Conservation (phyloP, 2,329 filamentous ascomycete genomes). For the Periconia digitata region DNA sequence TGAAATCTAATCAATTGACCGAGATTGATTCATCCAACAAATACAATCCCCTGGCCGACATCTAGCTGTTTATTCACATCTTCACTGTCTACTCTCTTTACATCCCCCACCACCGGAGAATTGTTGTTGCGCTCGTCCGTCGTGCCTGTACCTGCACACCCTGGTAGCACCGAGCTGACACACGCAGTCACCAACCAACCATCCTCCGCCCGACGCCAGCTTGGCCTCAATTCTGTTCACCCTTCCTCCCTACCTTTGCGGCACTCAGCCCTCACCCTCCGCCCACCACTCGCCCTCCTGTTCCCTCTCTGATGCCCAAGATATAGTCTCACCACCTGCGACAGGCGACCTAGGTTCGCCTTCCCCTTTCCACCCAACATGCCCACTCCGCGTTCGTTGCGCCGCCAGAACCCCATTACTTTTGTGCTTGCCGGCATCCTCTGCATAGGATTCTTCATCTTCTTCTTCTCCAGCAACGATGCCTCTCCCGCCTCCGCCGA, state of each 20-base stretch:
- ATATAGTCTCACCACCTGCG: conserved; percentile 28
- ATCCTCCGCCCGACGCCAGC: conserved; percentile 19
- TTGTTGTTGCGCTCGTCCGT: conserved; percentile 4
- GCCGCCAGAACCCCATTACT: conserved; percentile 77
- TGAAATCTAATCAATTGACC: too few relatives aligned
- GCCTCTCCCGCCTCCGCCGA: conserved; percentile 52
- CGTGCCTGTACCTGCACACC: too few relatives aligned
- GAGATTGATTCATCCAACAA: too few relatives aligned
- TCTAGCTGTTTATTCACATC: too few relatives aligned
- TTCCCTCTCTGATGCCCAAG: conserved; percentile 35
- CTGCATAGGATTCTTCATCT: conserved; percentile 62
- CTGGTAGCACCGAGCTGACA: too few relatives aligned
- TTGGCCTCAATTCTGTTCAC: conserved; percentile 30
- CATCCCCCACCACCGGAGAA: too few relatives aligned
- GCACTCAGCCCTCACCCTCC: conserved; percentile 17
- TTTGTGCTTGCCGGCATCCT: conserved; percentile 71
- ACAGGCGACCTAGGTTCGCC: conserved; percentile 37
- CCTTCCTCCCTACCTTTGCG: conserved; percentile 27
- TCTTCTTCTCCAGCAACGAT: conserved; percentile 65
- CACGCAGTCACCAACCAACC: conserved; percentile 10
- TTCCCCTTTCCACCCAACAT: conserved; percentile 43
- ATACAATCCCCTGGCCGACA: too few relatives aligned
- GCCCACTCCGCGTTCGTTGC: conserved; percentile 67
- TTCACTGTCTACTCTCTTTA: too few relatives aligned
- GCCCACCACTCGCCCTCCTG: conserved; percentile 10